Evolutionary conservation across 2,329 filamentous ascomycete species (phyloP).

Genomic region (Podosphaera fusca): DNA sequence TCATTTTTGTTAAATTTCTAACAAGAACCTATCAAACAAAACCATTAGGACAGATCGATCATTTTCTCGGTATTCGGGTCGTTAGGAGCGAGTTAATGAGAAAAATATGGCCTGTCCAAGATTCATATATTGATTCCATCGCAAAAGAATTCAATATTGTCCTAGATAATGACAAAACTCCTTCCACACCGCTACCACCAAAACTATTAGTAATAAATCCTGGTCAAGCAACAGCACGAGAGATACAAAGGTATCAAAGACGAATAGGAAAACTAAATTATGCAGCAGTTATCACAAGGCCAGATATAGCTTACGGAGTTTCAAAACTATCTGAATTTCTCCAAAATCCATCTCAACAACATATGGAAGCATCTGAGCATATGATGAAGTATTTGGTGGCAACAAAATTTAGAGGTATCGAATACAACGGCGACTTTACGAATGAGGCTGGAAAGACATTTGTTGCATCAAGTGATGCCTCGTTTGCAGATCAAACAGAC

Average conservation of each 20-base stretch:
- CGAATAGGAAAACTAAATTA: neutral
- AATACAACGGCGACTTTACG: neutral
- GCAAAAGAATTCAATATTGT: neutral
- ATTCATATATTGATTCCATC: neutral
- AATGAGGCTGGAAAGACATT: neutral
- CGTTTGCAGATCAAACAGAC: neutral
- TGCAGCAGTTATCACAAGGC: too few relatives aligned
- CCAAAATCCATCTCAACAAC: too few relatives aligned
- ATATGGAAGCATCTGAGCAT: too few relatives aligned
- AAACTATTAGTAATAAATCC: neutral
- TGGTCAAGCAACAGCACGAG: neutral
- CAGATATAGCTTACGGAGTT: too few relatives aligned
- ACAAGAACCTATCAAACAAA: neutral
- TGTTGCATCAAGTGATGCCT: neutral
- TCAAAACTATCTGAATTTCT: too few relatives aligned
- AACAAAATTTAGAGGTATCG: neutral
- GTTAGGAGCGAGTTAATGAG: neutral
- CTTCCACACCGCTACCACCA: neutral
- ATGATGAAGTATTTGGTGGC: neutral
- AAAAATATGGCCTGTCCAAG: neutral
- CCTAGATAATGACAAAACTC: neutral
- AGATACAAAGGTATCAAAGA: neutral
- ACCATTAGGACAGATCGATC: neutral
- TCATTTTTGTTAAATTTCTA: too few relatives aligned
- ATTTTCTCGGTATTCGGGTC: neutral